A percentile compares a stretch with the other conserved stretches of the same genome.
Conservation (phyloP, 257 asterid species). For the Salvia hispanica region DNA sequence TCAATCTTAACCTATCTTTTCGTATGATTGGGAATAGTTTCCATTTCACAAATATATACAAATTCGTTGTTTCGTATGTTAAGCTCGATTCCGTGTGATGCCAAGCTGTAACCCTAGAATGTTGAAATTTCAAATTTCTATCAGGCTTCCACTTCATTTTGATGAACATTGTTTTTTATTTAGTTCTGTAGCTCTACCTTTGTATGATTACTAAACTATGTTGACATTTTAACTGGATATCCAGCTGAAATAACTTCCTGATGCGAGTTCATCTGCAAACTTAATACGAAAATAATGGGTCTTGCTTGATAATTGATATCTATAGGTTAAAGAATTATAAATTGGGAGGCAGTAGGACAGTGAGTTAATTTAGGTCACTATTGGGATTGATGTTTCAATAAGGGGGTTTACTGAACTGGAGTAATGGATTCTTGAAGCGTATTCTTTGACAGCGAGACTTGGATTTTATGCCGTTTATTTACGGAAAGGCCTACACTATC, state of each 20-base stretch:
- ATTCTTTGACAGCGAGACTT: neutral
- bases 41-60: neutral
- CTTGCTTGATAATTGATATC: neutral
- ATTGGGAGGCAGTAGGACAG: neutral
- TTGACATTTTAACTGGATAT: neutral
- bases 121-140: neutral
- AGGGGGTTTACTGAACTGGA: slow-evolving; percentile 6
- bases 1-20: neutral
- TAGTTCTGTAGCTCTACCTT: neutral
- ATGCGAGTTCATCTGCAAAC: slow-evolving; percentile 3
- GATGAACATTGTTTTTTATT: neutral
- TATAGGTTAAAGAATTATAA: slow-evolving; percentile 4
- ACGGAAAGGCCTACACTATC: neutral
- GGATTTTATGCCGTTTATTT: neutral
- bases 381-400: neutral
- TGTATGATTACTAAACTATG: neutral
- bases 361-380: neutral
- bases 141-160: neutral
- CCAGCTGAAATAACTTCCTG: neutral
- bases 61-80: slow-evolving; percentile 5
- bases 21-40: neutral
- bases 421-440: neutral
- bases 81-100: slow-evolving; percentile 1
- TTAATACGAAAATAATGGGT: neutral
- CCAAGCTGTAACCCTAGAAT: slow-evolving; percentile 6